phyloP scores from a whole-genome alignment of 2,329 filamentous ascomycete species.

The Lachnellula cervina region DNA sequence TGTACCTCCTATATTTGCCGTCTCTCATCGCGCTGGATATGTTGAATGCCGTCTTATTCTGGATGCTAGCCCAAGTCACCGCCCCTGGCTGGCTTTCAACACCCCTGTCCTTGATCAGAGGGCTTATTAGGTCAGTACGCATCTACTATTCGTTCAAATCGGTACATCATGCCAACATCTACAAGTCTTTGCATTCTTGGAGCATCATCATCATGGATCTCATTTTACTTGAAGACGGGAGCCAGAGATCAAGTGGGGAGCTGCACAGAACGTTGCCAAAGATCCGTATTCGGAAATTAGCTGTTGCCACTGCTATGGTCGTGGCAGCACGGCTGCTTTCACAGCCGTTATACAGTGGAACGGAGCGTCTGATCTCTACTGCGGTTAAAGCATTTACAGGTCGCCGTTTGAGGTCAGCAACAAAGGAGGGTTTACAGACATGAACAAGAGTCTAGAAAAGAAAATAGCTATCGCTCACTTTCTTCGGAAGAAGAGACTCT shows the following conservation, averaged over 20 bases:
- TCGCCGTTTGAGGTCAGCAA: neutral
- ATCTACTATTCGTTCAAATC: too few relatives aligned
- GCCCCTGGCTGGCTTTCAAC: constrained; percentile 18
- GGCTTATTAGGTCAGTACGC: constrained; percentile 2
- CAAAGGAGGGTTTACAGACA: neutral
- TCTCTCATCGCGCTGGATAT: constrained; percentile 35
- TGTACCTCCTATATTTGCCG: constrained; percentile 34
- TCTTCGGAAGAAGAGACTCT: neutral
- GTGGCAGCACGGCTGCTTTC: constrained; percentile 29
- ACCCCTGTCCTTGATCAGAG: neutral
- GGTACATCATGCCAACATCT: neutral
- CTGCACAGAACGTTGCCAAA: constrained; percentile 32
- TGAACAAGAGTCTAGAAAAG: neutral
- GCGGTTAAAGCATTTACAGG: constrained; percentile 14
- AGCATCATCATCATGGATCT: constrained; percentile 34
- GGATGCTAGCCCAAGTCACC: constrained; percentile 29
- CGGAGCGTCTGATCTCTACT: constrained; percentile 13
- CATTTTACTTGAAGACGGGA: constrained; percentile 37
- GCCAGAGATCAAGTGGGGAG: constrained; percentile 37
- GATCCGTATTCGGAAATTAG: constrained; percentile 31
- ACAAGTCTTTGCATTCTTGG: constrained; percentile 25
- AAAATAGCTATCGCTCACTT: neutral
- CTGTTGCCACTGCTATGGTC: constrained; percentile 25
- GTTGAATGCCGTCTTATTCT: constrained; percentile 29
- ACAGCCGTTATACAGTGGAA: constrained; percentile 27